Conservation (phyloP, 2,329 filamentous ascomycete species). For the Calonectria pauciramosa region DNA sequence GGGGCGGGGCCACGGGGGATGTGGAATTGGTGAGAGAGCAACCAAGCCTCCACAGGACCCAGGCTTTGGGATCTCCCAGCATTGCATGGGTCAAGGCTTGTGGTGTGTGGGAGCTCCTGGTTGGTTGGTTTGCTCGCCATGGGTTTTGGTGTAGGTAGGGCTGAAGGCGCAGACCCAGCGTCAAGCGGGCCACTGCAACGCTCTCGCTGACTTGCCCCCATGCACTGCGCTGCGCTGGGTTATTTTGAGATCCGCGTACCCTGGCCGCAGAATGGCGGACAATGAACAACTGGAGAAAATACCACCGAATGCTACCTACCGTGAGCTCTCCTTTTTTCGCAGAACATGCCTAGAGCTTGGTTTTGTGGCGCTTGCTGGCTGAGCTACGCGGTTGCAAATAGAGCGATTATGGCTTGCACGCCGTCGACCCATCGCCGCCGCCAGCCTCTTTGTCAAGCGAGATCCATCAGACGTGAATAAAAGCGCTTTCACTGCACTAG, state of each 20-base stretch:
- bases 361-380: slow-evolving; percentile 4
- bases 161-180: slow-evolving; percentile 18
- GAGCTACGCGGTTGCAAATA: slow-evolving; percentile 12
- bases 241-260: slow-evolving; percentile 4
- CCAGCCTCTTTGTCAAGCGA: neutral
- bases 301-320: neutral
- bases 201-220: neutral
- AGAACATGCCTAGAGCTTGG: neutral
- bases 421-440: neutral
- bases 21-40: neutral
- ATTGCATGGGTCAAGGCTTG: neutral
- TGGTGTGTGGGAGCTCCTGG: neutral
- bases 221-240: neutral
- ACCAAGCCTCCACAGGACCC: slow-evolving; percentile 2
- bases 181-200: neutral
- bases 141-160: slow-evolving; percentile 13
- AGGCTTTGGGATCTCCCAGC: neutral
- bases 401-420: slow-evolving; percentile 6
- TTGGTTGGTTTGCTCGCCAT: neutral
- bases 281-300: neutral
- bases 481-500: neutral
- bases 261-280: neutral
- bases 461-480: neutral
- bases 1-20: slow-evolving; percentile 12
- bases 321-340: neutral